Evolutionary conservation across 73 alveolate genomes (phyloP).

Genomic region (Effrenium voratum): DNA sequence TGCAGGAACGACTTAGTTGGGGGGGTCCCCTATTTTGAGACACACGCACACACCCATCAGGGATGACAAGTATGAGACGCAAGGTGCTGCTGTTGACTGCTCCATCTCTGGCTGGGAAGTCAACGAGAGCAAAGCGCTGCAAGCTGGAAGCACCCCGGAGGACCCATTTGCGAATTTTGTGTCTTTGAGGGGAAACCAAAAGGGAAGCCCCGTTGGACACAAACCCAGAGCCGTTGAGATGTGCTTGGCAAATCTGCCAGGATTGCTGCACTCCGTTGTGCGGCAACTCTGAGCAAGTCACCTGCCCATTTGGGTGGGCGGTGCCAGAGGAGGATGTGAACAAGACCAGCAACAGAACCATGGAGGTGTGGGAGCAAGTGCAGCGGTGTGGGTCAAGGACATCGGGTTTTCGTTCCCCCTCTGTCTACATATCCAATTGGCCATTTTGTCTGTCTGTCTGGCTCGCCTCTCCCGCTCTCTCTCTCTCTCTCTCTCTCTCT

Average conservation of each 20-base stretch:
- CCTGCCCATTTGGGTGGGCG: conserved; percentile 37
- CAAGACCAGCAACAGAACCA: conserved; percentile 45
- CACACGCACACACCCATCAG: too few relatives aligned
- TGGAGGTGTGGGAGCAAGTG: not conserved
- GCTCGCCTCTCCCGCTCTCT: not conserved
- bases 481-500: too few relatives aligned
- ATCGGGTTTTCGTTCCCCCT: too few relatives aligned
- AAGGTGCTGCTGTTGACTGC: conserved; percentile 81
- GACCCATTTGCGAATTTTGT: not conserved
- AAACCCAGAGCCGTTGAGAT: not conserved
- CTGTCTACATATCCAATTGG: not conserved
- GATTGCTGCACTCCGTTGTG: conserved; percentile 86
- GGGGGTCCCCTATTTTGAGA: too few relatives aligned
- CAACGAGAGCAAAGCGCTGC: conserved; percentile 65
- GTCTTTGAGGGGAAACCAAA: not conserved
- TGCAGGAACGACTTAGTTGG: too few relatives aligned
- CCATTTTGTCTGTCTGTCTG: not conserved
- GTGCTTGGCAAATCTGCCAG: not conserved
- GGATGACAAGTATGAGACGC: not conserved
- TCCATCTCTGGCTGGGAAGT: conserved; percentile 51
- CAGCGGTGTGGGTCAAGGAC: too few relatives aligned
- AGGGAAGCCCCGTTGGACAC: not conserved
- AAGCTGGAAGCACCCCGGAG: conserved; percentile 45
- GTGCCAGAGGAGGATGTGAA: conserved; percentile 58
- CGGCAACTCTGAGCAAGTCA: conserved; percentile 77